phyloP scores from a whole-genome alignment of 73 alveolate species.

The Tetrahymena thermophila region DNA sequence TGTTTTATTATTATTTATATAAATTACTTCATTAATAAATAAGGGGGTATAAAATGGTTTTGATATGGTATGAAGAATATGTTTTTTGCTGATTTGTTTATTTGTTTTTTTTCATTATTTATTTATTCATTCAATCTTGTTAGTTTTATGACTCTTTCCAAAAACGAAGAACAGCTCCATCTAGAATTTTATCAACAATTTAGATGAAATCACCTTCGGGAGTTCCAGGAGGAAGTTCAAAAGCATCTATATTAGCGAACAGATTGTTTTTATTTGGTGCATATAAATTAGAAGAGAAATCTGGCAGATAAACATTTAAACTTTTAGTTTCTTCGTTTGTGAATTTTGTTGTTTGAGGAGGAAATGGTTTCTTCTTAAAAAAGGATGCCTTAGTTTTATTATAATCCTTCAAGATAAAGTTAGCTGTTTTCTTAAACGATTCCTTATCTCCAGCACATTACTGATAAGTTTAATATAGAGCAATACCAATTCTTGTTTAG shows the following conservation, averaged over 20 bases:
- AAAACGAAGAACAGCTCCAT: not conserved
- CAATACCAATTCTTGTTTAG: not conserved
- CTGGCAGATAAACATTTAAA: not conserved
- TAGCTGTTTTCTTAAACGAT: not conserved
- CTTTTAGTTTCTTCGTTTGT: not conserved
- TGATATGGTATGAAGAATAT: too few species aligned
- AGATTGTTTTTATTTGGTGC: not conserved
- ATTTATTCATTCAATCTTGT: not conserved
- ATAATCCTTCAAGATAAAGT: not conserved
- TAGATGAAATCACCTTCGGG: not conserved
- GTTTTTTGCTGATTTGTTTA: too few species aligned
- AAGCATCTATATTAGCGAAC: not conserved
- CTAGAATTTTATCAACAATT: not conserved
- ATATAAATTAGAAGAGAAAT: not conserved
- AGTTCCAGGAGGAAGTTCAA: not conserved
- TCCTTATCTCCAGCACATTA: not conserved
- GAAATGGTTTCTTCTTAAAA: not conserved
- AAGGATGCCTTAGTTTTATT: not conserved
- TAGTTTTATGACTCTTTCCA: not conserved
- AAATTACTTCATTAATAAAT: too few species aligned
- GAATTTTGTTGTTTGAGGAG: not conserved
- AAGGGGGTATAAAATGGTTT: too few species aligned
- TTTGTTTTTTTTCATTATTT: not conserved
- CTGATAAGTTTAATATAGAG: not conserved
- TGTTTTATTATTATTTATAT: too few species aligned